Evolutionary conservation across 139 green algal species (phyloP), one percentile per base, ranked within the genome.

Genomic region (Deuterostichococcus epilithicus): DNA sequence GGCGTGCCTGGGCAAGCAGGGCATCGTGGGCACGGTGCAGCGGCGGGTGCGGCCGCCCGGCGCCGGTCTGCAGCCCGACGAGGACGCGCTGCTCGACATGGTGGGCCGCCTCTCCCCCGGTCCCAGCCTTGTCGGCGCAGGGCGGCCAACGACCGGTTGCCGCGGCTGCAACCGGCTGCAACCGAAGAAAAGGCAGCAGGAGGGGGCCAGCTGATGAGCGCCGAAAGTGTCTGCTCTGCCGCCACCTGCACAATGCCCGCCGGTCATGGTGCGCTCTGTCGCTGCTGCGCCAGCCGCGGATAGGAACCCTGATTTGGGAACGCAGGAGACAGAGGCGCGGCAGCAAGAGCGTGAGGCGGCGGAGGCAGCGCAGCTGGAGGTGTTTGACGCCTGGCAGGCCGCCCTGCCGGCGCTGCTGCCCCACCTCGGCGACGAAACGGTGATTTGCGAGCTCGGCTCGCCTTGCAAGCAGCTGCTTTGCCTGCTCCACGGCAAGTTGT

Each of bases 21-120:
- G 89, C 80, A 96, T 97, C 79, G 84, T 84, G 37, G 85, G 92
- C 70, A 94, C 88, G 79, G 82, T 92, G 5, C 81, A 90, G 52
- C 87, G 88, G 3, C 83, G 91, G n/a, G 83, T 95, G 33, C 70
- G 82, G 32, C 86, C 91, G 5, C 91, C 91, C 0, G 91, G 90
- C 39, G 76, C 87, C 45, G 70, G 80, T 83, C 69, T 52, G 34
- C 84, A 87, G 71, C 84, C 85, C 13, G 45, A 39, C 25, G 59
- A 65, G 34, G 86, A 75, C 70, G 78, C 73, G 69, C 39, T 42
- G 25, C 13, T 75, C 42, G 20, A 26, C 63, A 28, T 18, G 38
- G 8, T 60, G 32, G 10, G n/a, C 35, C 5, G 6, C 42, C 5
- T 44, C 58, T 22, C 13, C 58, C 10, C 72, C 36, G 36, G 20